Evolutionary conservation across 345 rosid genomes (phyloP).

Genomic region (Excoecaria agallocha): DNA sequence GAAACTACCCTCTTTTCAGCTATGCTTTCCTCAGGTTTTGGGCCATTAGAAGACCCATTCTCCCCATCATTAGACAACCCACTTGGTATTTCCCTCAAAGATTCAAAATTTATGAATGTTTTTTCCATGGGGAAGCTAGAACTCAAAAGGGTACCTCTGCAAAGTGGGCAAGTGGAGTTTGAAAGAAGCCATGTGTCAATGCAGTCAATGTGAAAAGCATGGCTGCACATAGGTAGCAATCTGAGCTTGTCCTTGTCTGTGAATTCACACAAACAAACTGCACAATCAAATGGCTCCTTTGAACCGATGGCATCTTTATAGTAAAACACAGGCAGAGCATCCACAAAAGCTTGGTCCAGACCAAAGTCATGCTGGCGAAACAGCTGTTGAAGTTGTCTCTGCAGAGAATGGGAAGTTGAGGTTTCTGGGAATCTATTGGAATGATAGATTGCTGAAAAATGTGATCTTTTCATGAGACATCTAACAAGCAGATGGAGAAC

Average conservation of each 20-base stretch:
- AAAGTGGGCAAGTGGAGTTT: slow-evolving; percentile 76
- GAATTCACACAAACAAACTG: slow-evolving; percentile 72
- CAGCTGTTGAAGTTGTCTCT: slow-evolving; percentile 70
- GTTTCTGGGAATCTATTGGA: slow-evolving; percentile 43
- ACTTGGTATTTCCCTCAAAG: slow-evolving; percentile 26
- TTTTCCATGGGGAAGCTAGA: slow-evolving; percentile 24
- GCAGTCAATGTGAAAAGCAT: slow-evolving; percentile 69
- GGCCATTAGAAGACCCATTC: slow-evolving; percentile 20
- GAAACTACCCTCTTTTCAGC: slow-evolving; percentile 43
- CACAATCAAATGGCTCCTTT: slow-evolving; percentile 73
- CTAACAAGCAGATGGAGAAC: slow-evolving; percentile 61
- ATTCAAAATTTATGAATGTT: slow-evolving; percentile 25
- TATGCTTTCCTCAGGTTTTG: slow-evolving; percentile 27
- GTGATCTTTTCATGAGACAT: slow-evolving; percentile 40
- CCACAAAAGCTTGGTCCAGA: slow-evolving; percentile 64
- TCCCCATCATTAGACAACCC: slow-evolving; percentile 31
- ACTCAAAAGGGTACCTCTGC: slow-evolving; percentile 48
- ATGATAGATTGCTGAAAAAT: slow-evolving; percentile 41
- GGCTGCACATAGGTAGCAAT: slow-evolving; percentile 63
- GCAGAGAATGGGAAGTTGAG: slow-evolving; percentile 45
- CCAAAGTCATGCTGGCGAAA: slow-evolving; percentile 69
- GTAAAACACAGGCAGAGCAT: slow-evolving; percentile 63
- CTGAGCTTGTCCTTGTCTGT: slow-evolving; percentile 53
- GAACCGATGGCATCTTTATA: slow-evolving; percentile 58
- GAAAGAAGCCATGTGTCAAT: slow-evolving; percentile 83